These are phyloP conservation scores for Kazachstania taianensis DNA, from an alignment of 805 yeast genomes.

Conservation along the genomic window DNA sequence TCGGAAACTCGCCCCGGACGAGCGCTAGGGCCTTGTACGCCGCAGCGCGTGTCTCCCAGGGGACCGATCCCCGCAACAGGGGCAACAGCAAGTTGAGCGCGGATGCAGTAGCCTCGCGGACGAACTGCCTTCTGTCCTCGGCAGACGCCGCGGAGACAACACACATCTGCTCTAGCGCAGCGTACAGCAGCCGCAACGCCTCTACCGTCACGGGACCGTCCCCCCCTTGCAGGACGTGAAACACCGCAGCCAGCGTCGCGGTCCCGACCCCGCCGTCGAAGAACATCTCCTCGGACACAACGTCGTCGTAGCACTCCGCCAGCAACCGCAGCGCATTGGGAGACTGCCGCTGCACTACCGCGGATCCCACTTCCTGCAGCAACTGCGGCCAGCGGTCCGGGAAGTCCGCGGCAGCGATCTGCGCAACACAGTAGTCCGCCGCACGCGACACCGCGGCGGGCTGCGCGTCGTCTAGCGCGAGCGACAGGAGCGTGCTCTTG, in stretches of 20 bases:
- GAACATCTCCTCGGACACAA: conserved; percentile 78
- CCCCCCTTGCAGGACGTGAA: conserved; percentile 28
- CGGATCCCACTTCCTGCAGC: conserved; percentile 37
- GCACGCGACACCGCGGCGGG: conserved; percentile 55
- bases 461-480: conserved; percentile 35
- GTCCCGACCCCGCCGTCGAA: conserved; percentile 63
- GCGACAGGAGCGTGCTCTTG: conserved; percentile 39
- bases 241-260: conserved; percentile 42
- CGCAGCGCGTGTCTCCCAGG: conserved; percentile 9
- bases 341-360: conserved; percentile 26
- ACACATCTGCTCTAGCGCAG: conserved; percentile 44
- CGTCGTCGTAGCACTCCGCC: conserved; percentile 74
- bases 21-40: conserved; percentile 18
- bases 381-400: conserved; percentile 95
- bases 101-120: conserved; percentile 12
- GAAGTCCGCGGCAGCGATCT: conserved; percentile 78
- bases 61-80: conserved; percentile 5
- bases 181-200: conserved; percentile 40
- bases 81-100: conserved; percentile 9
- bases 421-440: conserved; percentile 67
- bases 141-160: conserved; percentile 13
- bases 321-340: conserved; percentile 51
- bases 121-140: conserved; percentile 13
- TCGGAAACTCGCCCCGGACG: conserved; percentile 18
- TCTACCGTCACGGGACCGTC: conserved; percentile 23